Percentiles rank a stretch among this genome's conserved stretches.
These are phyloP conservation scores for Cyberlindnera subsufficiens DNA, from an alignment of 805 yeast species.

Conservation along the genomic window DNA sequence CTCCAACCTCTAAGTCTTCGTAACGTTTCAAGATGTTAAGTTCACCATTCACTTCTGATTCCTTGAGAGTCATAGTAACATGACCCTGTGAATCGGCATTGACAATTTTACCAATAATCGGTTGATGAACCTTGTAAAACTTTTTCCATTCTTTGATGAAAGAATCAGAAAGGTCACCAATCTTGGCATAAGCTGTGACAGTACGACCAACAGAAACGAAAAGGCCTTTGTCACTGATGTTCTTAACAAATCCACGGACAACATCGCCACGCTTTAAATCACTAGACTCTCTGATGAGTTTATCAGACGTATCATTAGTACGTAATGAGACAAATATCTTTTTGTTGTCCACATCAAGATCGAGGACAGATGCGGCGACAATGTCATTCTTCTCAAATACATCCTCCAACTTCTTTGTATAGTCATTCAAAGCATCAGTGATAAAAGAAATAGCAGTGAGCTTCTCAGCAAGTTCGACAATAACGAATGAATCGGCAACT, in stretches of 20 bases:
- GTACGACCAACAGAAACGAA: conserved; percentile 70
- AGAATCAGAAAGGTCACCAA: conserved; percentile 75
- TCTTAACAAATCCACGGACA: conserved; percentile 76
- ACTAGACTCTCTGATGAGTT: conserved; percentile 36
- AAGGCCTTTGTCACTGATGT: conserved; percentile 68
- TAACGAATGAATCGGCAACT: conserved; percentile 51
- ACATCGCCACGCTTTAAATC: conserved; percentile 67
- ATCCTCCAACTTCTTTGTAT: conserved; percentile 44
- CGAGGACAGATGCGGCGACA: conserved; percentile 48
- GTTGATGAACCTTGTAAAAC: conserved; percentile 62
- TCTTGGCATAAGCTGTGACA: conserved; percentile 73
- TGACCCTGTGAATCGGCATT: conserved; percentile 56
- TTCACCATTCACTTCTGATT: conserved; percentile 72
- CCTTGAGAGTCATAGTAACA: conserved; percentile 74
- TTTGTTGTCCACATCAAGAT: conserved; percentile 32
- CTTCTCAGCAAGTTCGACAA: conserved; percentile 63
- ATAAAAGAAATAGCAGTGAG: conserved; percentile 61
- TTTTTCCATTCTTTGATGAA: conserved; percentile 86
- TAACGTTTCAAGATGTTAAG: conserved; percentile 51
- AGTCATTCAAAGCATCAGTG: conserved; percentile 75
- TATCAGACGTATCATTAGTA: conserved; percentile 44
- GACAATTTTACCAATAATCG: conserved; percentile 67
- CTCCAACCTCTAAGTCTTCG: conserved; percentile 65
- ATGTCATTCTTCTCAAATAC: conserved; percentile 46
- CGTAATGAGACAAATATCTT: conserved; percentile 64